phyloP scores from a whole-genome alignment of 2,329 filamentous ascomycete species.

The Zymoseptoria tritici region DNA sequence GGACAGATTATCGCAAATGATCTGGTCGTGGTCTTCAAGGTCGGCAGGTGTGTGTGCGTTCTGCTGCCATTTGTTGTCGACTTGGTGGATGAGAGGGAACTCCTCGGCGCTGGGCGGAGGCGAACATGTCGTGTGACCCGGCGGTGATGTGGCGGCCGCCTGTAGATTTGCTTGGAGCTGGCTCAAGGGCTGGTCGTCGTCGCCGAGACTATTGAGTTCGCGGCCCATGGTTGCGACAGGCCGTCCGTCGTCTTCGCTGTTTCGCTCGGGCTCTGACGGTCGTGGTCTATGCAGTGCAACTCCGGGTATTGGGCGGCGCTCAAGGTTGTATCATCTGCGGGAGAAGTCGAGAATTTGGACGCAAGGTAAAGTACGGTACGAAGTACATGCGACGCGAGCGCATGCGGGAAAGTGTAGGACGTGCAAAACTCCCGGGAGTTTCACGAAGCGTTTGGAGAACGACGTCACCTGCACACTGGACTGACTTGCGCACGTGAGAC shows the following conservation, averaged over 20 bases:
- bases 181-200: neutral
- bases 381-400: neutral
- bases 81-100: conserved; percentile 21
- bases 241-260: neutral
- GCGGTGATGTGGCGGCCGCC: too few species aligned
- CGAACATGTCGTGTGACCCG: neutral
- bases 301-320: neutral
- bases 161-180: neutral
- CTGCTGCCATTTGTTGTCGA: conserved; percentile 22
- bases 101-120: neutral
- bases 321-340: neutral
- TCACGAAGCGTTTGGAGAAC: too few species aligned
- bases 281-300: neutral
- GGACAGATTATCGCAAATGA: conserved; percentile 10
- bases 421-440: too few species aligned
- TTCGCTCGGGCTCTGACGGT: neutral
- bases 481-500: too few species aligned
- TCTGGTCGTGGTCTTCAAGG: conserved; percentile 11
- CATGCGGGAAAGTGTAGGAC: too few species aligned
- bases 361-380: neutral
- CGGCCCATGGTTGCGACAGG: neutral
- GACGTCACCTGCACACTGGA: too few species aligned
- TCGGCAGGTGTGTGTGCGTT: conserved; percentile 4
- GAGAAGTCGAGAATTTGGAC: neutral
- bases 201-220: neutral